These are phyloP conservation scores for Hypoxylon fragiforme DNA, from an alignment of 495 filamentous ascomycete species.

Conservation along the genomic window DNA sequence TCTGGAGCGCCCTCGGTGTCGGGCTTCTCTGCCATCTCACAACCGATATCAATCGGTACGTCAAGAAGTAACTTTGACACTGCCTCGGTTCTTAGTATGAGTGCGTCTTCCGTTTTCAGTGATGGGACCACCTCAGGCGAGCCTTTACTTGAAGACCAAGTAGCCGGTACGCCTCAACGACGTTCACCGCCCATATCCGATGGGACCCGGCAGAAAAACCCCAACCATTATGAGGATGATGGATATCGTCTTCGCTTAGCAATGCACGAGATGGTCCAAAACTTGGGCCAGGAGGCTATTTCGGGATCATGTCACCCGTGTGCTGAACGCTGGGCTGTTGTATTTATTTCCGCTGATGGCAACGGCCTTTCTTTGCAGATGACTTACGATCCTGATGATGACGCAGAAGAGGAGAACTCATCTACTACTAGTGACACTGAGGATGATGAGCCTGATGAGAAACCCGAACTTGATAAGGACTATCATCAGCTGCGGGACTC, in stretches of 20 bases:
- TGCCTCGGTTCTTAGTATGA: conserved; percentile 66
- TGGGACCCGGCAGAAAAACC: conserved; percentile 36
- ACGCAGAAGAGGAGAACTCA: conserved; percentile 64
- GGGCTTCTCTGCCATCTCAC: conserved; percentile 57
- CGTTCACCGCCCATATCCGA: conserved; percentile 48
- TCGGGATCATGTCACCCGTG: conserved; percentile 70
- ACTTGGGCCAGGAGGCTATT: conserved; percentile 60
- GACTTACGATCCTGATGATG: conserved; percentile 70
- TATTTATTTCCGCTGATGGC: conserved; percentile 76
- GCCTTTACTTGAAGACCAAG: conserved; percentile 59
- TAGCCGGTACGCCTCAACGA: conserved; percentile 43
- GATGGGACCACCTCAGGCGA: conserved; percentile 67
- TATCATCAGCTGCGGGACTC: conserved; percentile 83
- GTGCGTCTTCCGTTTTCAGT: conserved; percentile 68
- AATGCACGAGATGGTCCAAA: conserved; percentile 66
- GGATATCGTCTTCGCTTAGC: conserved; percentile 58
- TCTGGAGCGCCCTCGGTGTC: conserved; percentile 71
- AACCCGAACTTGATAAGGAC: conserved; percentile 74
- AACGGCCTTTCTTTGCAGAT: conserved; percentile 69
- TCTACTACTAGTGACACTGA: conserved; percentile 63
- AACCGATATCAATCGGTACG: conserved; percentile 49
- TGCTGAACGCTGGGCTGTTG: conserved; percentile 71
- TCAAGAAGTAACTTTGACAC: conserved; percentile 55
- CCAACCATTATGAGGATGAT: conserved; percentile 57
- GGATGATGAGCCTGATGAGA: conserved; percentile 65